phyloP scores from a whole-genome alignment of 371 early-diverging fungal genomes.

The Apophysomyces variabilis region DNA sequence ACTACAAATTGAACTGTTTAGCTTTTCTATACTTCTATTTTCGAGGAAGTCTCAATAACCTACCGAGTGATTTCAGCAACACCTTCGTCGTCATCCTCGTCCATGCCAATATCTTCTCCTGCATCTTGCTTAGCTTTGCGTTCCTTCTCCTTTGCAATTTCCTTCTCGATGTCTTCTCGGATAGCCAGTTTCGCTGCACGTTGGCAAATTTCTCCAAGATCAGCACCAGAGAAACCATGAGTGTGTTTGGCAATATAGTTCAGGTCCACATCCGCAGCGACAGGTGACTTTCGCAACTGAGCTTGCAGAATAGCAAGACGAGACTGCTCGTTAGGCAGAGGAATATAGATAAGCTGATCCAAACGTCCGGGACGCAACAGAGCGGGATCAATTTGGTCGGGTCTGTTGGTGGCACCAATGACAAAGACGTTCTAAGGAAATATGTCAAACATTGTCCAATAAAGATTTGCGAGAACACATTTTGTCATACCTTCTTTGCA shows the following conservation, averaged over 20 bases:
- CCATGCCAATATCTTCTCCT: constrained; percentile 76
- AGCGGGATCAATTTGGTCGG: constrained; percentile 97
- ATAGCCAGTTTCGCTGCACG: constrained; percentile 99
- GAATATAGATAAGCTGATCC: constrained; percentile 99
- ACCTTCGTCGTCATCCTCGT: constrained; percentile 78
- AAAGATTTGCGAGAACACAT: constrained; percentile 96
- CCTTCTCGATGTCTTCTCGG: constrained; percentile 97
- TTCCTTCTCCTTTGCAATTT: constrained; percentile 77
- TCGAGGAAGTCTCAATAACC: background rate
- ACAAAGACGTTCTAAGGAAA: constrained; percentile 92
- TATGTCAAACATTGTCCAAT: constrained; percentile 92
- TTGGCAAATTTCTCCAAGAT: constrained; percentile 99
- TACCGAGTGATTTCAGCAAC: constrained; percentile 91
- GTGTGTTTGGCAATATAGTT: constrained; percentile 88
- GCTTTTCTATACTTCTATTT: background rate
- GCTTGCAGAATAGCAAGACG: constrained; percentile 92
- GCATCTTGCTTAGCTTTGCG: constrained; percentile 71
- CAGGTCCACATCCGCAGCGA: constrained; percentile 89
- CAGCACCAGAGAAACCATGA: constrained; percentile 99
- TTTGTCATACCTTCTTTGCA: constrained; percentile 84
- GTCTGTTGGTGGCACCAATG: constrained; percentile 99
- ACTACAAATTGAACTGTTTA: constrained; percentile 12
- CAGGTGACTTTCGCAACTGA: constrained; percentile 97
- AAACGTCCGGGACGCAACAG: constrained; percentile 99
- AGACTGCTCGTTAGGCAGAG: constrained; percentile 95